Evolutionary conservation across 768 basidiomycete species (phyloP), one percentile per base, ranked within the genome.

Genomic region (Neoboletus magnificus): DNA sequence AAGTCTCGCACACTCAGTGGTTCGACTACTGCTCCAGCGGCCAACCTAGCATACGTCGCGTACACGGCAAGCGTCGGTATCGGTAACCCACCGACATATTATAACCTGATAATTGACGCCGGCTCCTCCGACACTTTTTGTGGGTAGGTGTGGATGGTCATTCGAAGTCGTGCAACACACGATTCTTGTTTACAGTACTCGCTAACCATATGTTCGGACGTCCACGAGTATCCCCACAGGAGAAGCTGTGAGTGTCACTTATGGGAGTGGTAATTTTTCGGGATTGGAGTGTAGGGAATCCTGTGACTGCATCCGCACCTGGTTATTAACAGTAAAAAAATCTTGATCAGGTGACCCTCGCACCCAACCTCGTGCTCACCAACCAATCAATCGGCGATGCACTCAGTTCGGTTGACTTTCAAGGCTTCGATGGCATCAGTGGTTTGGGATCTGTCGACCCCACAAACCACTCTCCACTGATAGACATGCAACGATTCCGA

Each of bases 271-370:
- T 18, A 4, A 39, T n/a, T 39, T 39, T 39, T 9, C 18, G 37
- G 76, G 77, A 22, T 66, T 63, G 39, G 77, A 78, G 57, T 80
- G 65, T 66, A 35, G 53, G 15, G 37, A 37, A n/a, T n/a, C 2
- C 39, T 10, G 23, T 30, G 4, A 22, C 16, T 13, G 2, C 29
- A 3, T 41, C 18, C n/a, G 39, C n/a, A 18, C 23, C n/a, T 13
- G n/a, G 11, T 43, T 12, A 16, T 30, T n/a, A 9, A 39, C 9
- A n/a, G 1, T 4, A 13, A 2, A 30, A 42, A 71, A 60, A 68
- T 45, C 44, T 56, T 23, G 71, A 73, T 40, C 59, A 61, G 42
- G 66, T 69, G 25, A 59, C 66, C 9, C 48, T 73, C 23, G 59
- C 65, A 13, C 32, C 60, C 18, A 51, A 46, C 39, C 57, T 74